Evolutionary conservation across 192 early-diverging fungal species (phyloP), one percentile per base, ranked within the genome.

Genomic region (Dispira simplex): DNA sequence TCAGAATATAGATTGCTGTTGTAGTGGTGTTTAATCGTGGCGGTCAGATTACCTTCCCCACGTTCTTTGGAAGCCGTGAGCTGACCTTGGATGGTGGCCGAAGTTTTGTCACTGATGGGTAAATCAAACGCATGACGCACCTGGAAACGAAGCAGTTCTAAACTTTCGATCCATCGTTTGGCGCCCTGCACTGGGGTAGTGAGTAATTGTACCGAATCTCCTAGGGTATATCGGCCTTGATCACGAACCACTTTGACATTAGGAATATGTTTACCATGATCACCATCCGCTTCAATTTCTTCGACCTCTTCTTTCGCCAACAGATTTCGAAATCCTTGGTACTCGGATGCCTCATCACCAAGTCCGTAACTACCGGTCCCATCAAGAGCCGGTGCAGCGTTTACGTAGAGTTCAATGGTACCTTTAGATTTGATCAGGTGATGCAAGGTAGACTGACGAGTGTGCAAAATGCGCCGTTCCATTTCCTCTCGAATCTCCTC

Each of bases 401-500:
- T 45, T 44, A 62, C 14, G 44, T 44, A 39, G 44, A 62, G n/a
- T n/a, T 62, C 43, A 45, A 73, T 64, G n/a, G 67, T 51, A 1
- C 73, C 81, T 47, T 73, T 81, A 64, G 86, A 83, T 63, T 80
- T 74, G 46, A 85, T 74, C 65, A 84, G 66, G 25, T 76, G 80
- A 66, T 89, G 87, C 11, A 89, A 59, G 18, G 85, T 81, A 66
- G 81, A 72, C 47, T 81, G 77, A 53, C 76, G 73, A 65, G 78
- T 81, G 59, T 72, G 65, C 44, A 79, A 75, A 11, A 80, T 77
- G 46, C 85, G 68, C 25, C 73, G 76, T 68, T 89, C 81, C 69
- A 85, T 88, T 56, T 81, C 81, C 18, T 78, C 80, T 23, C 78
- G 76, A 65, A 91, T 70, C 73, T 89, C 85, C 52, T 83, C 75